phyloP scores from a whole-genome alignment of 2,329 filamentous ascomycete species.

The Aspergillus ruber region DNA sequence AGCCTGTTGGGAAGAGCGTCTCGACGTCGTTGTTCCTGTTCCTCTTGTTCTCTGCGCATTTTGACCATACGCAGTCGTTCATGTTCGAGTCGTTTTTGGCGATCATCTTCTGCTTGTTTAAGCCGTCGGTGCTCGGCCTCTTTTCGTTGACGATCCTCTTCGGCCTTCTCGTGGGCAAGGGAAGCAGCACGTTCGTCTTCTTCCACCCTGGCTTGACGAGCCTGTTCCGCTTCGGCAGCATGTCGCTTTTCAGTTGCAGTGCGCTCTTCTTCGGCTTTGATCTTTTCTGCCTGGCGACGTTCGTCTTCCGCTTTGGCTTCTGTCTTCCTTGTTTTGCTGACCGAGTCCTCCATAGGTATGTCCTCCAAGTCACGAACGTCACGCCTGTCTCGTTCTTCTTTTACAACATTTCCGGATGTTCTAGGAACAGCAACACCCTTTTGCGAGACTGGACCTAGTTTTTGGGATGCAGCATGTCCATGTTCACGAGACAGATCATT shows the following conservation, averaged over 20 bases:
- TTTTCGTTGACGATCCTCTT: constrained; percentile 37
- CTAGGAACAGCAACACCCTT: constrained; percentile 10
- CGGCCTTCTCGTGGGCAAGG: constrained; percentile 37
- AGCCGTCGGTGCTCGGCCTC: constrained; percentile 38
- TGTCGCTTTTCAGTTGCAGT: constrained; percentile 23
- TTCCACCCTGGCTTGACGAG: constrained; percentile 28
- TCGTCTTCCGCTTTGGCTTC: constrained; percentile 6
- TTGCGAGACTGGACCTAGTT: constrained; percentile 1
- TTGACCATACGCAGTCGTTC: constrained; percentile 38
- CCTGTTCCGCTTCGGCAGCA: constrained; percentile 24
- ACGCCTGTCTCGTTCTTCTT: constrained; percentile 25
- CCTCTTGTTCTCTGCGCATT: constrained; percentile 38
- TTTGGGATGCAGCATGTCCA: background rate
- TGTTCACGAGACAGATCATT: constrained; percentile 10
- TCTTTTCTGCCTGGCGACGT: constrained; percentile 18
- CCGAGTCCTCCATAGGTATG: constrained; percentile 24
- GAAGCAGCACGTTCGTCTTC: constrained; percentile 28
- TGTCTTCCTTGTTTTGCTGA: constrained; percentile 6
- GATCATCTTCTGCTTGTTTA: constrained; percentile 43
- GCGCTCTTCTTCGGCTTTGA: constrained; percentile 24
- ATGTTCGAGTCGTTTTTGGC: constrained; percentile 36
- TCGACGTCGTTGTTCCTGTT: constrained; percentile 41
- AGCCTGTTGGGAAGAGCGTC: constrained; percentile 42
- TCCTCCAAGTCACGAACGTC: constrained; percentile 22
- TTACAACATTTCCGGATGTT: constrained; percentile 19